Percentiles rank a stretch among this genome's conserved stretches.
These are phyloP conservation scores for Exophiala mesophila DNA, from an alignment of 2,329 filamentous ascomycete genomes.

Conservation along the genomic window DNA sequence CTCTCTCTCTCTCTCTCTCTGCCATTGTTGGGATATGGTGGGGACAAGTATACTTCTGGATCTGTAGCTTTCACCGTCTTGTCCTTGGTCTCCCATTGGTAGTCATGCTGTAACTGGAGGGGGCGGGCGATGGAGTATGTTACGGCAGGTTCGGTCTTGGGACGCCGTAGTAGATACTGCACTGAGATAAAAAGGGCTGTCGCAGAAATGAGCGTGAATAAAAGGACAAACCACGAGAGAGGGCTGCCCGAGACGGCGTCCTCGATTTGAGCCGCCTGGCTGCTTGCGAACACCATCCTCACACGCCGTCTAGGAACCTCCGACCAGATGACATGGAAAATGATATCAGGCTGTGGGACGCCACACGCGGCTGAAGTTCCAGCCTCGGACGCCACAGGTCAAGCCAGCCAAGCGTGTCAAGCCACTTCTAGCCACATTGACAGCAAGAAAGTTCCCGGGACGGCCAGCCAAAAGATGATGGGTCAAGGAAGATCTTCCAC, in stretches of 20 bases:
- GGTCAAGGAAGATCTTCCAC: slow-evolving; percentile 1
- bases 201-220: not conserved
- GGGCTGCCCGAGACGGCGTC: too few relatives aligned
- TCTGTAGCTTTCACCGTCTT: not conserved
- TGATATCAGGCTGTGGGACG: not conserved
- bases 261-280: too few relatives aligned
- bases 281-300: too few relatives aligned
- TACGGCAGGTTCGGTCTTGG: slow-evolving; percentile 10
- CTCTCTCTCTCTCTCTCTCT: slow-evolving; percentile 2
- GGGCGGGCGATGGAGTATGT: slow-evolving; percentile 13
- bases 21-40: not conserved
- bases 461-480: slow-evolving; percentile 3
- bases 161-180: slow-evolving; percentile 1
- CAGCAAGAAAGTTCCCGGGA: slow-evolving; percentile 5
- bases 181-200: not conserved
- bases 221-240: not conserved
- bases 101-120: slow-evolving; percentile 13
- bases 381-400: slow-evolving; percentile 3
- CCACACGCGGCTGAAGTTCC: slow-evolving; percentile 1
- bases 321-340: too few relatives aligned
- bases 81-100: slow-evolving; percentile 8
- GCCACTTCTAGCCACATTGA: slow-evolving; percentile 7
- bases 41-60: slow-evolving; percentile 1
- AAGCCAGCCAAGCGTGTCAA: slow-evolving; percentile 10
- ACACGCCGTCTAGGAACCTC: too few relatives aligned